Evolutionary conservation across 2,329 filamentous ascomycete species (phyloP), one percentile per base, ranked within the genome.

Genomic region (Colletotrichum brevisporum): DNA sequence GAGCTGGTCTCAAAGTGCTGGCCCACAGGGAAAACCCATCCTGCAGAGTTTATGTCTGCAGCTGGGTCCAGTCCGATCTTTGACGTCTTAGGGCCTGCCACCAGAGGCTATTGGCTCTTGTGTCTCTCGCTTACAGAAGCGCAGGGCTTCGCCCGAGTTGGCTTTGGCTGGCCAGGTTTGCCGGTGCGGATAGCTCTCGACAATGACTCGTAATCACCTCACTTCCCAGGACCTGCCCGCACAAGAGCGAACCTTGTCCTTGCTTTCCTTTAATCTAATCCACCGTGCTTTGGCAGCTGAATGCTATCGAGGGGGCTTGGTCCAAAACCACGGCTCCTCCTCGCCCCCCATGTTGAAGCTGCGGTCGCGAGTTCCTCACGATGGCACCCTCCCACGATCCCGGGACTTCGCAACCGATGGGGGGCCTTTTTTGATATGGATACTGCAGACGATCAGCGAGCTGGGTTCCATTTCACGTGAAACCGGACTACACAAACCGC

Each of bases 161-260:
- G 16, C 47, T 43, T 24, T 21, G 45, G 8, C 10, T 36, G 31
- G 8, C 31, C 57, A 51, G 24, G 18, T 50, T 59, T 26, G 43
- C 56, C n/a, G 31, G 31, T 5, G 26, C 31, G 48, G 10, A 5
- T 54, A 51, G 27, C 39, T 60, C 16, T 47, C 16, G 31, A 9
- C 39, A 26, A 63, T 68, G 65, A 68, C 65, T 68, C 65, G 59
- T 9, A 26, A 68, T 63, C 45, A 26, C 53, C 16, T 63, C 53
- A 58, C 48, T 26, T 26, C 47, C 45, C 53, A 18, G 8, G 43
- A 26, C 50, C 27, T 47, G 59, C 58, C 59, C 59, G n/a, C 59
- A 27, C 36, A 18, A 24, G 16, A 63, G 26, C 31, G 10, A 63
- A 63, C 65, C 65, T 47, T 68, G 59, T 63, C 59, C 65, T 31